Conservation (phyloP, 371 early-diverging fungal species). For the Rhizomucor miehei region DNA sequence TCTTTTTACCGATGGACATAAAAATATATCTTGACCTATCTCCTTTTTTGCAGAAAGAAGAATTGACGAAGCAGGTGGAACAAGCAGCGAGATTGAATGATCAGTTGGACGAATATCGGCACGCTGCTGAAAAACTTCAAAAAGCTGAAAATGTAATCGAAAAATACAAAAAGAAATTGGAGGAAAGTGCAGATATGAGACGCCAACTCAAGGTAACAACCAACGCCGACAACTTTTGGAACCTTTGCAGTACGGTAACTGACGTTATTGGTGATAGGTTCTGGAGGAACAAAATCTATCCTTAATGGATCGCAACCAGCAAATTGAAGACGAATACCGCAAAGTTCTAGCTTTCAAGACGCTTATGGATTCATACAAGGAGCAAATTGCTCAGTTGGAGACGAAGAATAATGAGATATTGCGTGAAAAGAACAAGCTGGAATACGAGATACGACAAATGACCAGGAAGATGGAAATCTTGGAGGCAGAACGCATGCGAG, state of each 20-base stretch:
- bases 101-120: constrained; percentile 86
- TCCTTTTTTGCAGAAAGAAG: constrained; percentile 50
- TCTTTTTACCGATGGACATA: neutral
- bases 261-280: constrained; percentile 18
- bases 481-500: constrained; percentile 64
- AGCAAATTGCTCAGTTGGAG: constrained; percentile 75
- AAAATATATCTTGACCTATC: neutral
- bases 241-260: neutral
- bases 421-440: constrained; percentile 69
- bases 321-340: constrained; percentile 85
- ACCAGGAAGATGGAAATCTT: constrained; percentile 60
- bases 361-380: constrained; percentile 83
- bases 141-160: constrained; percentile 91
- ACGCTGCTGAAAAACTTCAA: constrained; percentile 84
- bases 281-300: constrained; percentile 79
- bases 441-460: constrained; percentile 68
- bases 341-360: constrained; percentile 77
- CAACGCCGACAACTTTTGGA: neutral
- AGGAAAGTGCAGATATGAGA: constrained; percentile 78
- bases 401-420: constrained; percentile 63
- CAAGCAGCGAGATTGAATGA: constrained; percentile 75
- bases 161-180: constrained; percentile 92
- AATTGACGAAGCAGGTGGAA: constrained; percentile 57
- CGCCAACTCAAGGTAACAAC: constrained; percentile 66
- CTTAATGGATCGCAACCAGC: constrained; percentile 62